Evolutionary conservation across 345 rosid genomes (phyloP).

Genomic region (Arabis alpina): DNA sequence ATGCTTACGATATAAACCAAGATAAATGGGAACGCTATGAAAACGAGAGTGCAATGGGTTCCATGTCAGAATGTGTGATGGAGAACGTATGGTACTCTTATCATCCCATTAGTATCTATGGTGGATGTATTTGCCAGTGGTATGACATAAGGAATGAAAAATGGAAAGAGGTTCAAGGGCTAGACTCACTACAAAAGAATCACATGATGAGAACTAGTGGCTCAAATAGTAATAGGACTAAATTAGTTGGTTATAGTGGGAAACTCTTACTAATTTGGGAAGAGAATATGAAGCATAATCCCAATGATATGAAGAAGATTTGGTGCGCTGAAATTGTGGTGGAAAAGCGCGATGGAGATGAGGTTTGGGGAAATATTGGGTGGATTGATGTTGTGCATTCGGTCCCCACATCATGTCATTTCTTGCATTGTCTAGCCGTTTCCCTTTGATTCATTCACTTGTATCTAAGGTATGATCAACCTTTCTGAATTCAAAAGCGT

Average conservation of each 20-base stretch:
- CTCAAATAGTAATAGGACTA: no score
- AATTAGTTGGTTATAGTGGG: constrained; percentile 18
- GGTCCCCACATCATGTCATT: background rate
- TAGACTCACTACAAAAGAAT: no score
- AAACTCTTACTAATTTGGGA: constrained; percentile 9
- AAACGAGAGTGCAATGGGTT: background rate
- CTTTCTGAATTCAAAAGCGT: background rate
- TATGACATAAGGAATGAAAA: background rate
- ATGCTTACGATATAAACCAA: constrained; percentile 11
- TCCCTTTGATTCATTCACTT: constrained; percentile 8
- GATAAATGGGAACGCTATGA: background rate
- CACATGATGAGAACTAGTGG: background rate
- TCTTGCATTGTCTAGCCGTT: background rate
- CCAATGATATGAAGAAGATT: background rate
- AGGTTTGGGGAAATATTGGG: constrained; percentile 10
- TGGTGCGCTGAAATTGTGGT: constrained; percentile 19
- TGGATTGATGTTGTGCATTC: constrained; percentile 19
- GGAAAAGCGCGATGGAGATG: background rate
- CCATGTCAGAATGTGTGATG: background rate
- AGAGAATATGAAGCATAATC: background rate
- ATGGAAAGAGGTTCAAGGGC: background rate
- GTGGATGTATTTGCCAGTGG: no score
- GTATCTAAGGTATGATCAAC: constrained; percentile 11
- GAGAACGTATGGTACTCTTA: no score
- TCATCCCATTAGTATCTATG: no score